Conservation (phyloP, 139 green algal genomes). For the Monoraphidium neglectum region DNA sequence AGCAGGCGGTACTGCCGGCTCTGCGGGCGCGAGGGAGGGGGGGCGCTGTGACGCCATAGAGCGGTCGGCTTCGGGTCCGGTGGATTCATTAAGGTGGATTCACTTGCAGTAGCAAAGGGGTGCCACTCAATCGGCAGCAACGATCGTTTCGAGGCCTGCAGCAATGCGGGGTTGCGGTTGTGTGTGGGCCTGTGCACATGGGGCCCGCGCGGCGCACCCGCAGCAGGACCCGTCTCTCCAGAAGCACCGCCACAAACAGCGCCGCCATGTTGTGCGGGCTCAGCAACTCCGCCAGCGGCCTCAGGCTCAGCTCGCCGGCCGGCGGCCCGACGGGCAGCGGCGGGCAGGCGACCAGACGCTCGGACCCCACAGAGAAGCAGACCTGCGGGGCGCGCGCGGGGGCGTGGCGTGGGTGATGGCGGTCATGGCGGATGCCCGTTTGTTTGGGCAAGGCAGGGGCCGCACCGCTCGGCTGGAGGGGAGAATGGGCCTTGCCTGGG, state of each 20-base stretch:
- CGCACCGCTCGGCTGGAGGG: too few relatives aligned
- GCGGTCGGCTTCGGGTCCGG: too few relatives aligned
- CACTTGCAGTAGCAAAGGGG: too few relatives aligned
- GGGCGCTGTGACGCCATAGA: too few relatives aligned
- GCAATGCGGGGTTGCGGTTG: too few relatives aligned
- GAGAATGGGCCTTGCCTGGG: not conserved
- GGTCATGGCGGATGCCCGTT: too few relatives aligned
- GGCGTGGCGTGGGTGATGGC: not conserved
- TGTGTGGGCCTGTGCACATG: too few relatives aligned
- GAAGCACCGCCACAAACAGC: conserved; percentile 48
- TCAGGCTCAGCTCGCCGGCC: conserved; percentile 34
- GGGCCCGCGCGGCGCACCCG: conserved; percentile 18
- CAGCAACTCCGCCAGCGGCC: conserved; percentile 42
- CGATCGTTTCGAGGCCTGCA: too few relatives aligned
- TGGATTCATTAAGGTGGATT: too few relatives aligned
- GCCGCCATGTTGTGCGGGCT: conserved; percentile 30
- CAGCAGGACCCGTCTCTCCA: conserved; percentile 54
- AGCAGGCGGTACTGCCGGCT: conserved; percentile 36
- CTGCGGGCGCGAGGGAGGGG: conserved; percentile 14
- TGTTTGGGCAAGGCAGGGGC: too few relatives aligned
- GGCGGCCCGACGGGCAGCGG: conserved; percentile 12
- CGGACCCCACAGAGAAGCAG: not conserved
- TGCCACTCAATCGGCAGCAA: too few relatives aligned
- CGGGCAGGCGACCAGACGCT: not conserved
- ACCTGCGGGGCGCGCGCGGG: not conserved